phyloP scores from a whole-genome alignment of 2,329 filamentous ascomycete species.

The Teratosphaeria zuluensis region DNA sequence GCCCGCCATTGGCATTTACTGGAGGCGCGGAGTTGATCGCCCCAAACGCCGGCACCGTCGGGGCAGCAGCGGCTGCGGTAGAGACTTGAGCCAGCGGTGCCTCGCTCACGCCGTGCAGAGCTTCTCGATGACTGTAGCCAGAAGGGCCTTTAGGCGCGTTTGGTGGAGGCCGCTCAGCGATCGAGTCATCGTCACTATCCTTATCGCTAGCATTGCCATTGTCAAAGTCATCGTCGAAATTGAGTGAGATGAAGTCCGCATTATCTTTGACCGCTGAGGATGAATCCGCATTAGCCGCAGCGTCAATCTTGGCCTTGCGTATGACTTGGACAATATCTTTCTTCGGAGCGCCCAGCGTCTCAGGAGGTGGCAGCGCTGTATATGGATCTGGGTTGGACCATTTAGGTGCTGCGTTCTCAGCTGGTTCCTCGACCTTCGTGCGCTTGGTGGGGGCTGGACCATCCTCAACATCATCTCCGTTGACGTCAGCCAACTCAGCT shows the following conservation, averaged over 20 bases:
- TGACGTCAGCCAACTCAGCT: conserved; percentile 11
- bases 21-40: neutral
- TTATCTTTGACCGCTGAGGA: conserved; percentile 29
- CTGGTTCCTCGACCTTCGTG: conserved; percentile 12
- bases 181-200: conserved; percentile 16
- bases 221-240: conserved; percentile 16
- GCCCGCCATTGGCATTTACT: neutral
- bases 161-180: neutral
- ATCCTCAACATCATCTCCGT: conserved; percentile 10
- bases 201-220: conserved; percentile 20
- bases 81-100: neutral
- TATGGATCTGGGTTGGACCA: conserved; percentile 98
- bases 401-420: conserved; percentile 45
- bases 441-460: conserved; percentile 22
- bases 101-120: conserved; percentile 14
- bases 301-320: conserved; percentile 70
- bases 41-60: neutral
- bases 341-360: conserved; percentile 63
- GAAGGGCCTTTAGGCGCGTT: neutral
- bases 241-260: conserved; percentile 79
- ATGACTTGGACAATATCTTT: conserved; percentile 85
- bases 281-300: conserved; percentile 44
- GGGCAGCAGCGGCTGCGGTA: neutral
- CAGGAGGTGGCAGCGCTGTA: conserved; percentile 71
- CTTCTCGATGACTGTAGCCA: conserved; percentile 26